Conservation (phyloP, 257 asterid species). For the Plantago elongata region DNA sequence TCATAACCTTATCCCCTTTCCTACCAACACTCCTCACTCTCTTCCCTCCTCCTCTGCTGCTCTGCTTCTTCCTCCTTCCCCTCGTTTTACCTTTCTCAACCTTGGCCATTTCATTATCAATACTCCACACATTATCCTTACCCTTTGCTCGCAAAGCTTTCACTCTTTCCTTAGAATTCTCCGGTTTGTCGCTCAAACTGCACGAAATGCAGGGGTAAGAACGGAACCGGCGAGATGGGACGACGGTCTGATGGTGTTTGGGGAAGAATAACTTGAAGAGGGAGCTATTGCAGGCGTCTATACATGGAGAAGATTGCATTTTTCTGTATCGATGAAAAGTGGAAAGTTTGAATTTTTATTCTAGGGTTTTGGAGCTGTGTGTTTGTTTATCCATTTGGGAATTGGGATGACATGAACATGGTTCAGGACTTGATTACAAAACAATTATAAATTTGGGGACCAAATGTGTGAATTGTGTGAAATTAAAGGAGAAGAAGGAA, state of each 20-base stretch:
- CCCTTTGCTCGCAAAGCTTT: slow-evolving; percentile 42
- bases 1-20: slow-evolving; percentile 56
- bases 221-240: slow-evolving; percentile 26
- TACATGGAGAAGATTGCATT: slow-evolving; percentile 24
- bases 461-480: no score
- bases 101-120: slow-evolving; percentile 65
- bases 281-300: slow-evolving; percentile 40
- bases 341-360: background rate
- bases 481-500: no score
- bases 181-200: slow-evolving; percentile 23
- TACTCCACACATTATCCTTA: slow-evolving; percentile 91
- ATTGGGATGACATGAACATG: no score
- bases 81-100: slow-evolving; percentile 36
- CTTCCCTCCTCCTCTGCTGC: slow-evolving; percentile 49
- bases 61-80: slow-evolving; percentile 47
- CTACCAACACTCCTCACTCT: slow-evolving; percentile 40
- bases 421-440: no score
- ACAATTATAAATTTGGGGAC: no score
- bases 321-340: background rate
- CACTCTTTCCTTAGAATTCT: slow-evolving; percentile 25
- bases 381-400: no score
- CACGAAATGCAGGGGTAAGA: slow-evolving; percentile 46
- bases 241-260: slow-evolving; percentile 24
- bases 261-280: slow-evolving; percentile 16
- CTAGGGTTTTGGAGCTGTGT: no score